Evolutionary conservation across 352 stramenopile genomes (phyloP).

Genomic region (Labyrinthula sp.): DNA sequence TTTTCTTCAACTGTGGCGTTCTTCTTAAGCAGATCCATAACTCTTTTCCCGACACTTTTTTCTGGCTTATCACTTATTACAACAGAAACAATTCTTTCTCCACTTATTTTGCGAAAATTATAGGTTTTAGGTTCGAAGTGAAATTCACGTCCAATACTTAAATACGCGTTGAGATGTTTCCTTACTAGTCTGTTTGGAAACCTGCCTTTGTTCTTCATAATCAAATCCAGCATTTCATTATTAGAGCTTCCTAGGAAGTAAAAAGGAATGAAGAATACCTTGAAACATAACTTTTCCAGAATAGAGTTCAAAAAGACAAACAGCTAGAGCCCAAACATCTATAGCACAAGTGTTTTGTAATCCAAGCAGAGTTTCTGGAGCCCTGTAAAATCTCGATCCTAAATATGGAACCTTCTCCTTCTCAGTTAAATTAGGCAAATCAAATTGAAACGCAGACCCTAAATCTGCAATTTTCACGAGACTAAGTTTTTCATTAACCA

Average conservation of each 20-base stretch:
- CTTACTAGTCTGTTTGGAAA: constrained; percentile 36
- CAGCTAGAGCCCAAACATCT: constrained; percentile 90
- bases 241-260: constrained; percentile 82
- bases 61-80: no score
- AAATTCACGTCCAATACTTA: no score
- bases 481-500: constrained; percentile 78
- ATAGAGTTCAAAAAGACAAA: constrained; percentile 86
- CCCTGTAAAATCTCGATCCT: constrained; percentile 93
- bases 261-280: no score
- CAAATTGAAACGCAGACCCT: constrained; percentile 75
- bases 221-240: constrained; percentile 85
- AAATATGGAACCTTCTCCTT: constrained; percentile 89
- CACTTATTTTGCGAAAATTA: no score
- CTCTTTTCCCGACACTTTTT: no score
- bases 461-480: constrained; percentile 92
- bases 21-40: no score
- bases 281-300: constrained; percentile 85
- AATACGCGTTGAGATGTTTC: constrained; percentile 33
- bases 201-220: constrained; percentile 83
- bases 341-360: constrained; percentile 45
- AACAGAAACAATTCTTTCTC: no score
- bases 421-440: constrained; percentile 54
- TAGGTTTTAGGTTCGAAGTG: no score
- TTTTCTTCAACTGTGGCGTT: no score
- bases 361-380: constrained; percentile 71